These are phyloP conservation scores for Annulohypoxylon stygium DNA, from an alignment of 495 filamentous ascomycete genomes.

Conservation along the genomic window DNA sequence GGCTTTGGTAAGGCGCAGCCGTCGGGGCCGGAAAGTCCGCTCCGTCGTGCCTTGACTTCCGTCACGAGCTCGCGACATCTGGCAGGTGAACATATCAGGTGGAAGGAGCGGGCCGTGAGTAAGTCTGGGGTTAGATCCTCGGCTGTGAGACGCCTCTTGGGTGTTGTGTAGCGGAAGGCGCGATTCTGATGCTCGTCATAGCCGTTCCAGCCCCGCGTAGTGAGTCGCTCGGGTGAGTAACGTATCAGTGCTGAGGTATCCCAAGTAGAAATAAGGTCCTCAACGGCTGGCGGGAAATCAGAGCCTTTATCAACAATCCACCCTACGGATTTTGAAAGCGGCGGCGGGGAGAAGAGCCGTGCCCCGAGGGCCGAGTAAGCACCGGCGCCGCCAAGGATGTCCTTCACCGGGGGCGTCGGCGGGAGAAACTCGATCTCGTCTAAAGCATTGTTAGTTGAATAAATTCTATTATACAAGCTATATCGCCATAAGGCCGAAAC, in stretches of 20 bases:
- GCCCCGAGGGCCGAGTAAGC: constrained; percentile 89
- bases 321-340: constrained; percentile 71
- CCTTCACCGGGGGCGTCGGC: constrained; percentile 69
- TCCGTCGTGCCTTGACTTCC: constrained; percentile 66
- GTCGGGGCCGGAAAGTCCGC: constrained; percentile 45
- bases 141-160: constrained; percentile 78
- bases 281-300: constrained; percentile 81
- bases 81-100: constrained; percentile 84
- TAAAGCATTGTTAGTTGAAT: constrained; percentile 55
- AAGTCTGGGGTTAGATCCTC: constrained; percentile 63
- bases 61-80: constrained; percentile 82
- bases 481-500: background rate
- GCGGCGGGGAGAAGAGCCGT: constrained; percentile 80
- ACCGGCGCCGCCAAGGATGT: constrained; percentile 88
- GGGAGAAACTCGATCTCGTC: constrained; percentile 90
- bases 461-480: background rate
- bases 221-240: constrained; percentile 73
- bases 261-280: constrained; percentile 75
- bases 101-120: constrained; percentile 79
- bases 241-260: constrained; percentile 77
- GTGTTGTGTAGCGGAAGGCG: constrained; percentile 89
- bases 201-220: constrained; percentile 92
- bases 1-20: constrained; percentile 60
- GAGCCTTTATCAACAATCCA: constrained; percentile 92
- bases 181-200: constrained; percentile 70